Conservation (phyloP, 768 basidiomycete species). For the Infundibulicybe gibba region DNA sequence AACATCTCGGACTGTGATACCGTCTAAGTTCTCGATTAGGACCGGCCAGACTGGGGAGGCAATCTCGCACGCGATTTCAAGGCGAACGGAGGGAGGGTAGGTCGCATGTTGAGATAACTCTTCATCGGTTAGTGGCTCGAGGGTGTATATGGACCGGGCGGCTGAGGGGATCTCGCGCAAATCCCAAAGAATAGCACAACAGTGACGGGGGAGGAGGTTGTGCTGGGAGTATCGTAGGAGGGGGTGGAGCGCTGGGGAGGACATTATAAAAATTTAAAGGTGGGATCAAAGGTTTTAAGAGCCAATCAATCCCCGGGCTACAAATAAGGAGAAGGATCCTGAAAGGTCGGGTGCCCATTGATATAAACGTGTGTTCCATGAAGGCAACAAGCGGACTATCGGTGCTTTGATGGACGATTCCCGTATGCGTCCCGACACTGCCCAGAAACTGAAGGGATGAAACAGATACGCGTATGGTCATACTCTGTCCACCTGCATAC, state of each 20-base stretch:
- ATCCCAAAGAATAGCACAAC: constrained; percentile 44
- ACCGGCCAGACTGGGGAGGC: constrained; percentile 36
- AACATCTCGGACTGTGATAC: constrained; percentile 52
- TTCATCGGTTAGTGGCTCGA: constrained; percentile 20
- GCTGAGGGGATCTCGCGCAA: constrained; percentile 26
- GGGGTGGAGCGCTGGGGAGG: constrained; percentile 25
- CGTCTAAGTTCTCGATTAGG: constrained; percentile 11
- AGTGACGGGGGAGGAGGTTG: constrained; percentile 16
- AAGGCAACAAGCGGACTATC: no score
- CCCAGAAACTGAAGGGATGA: no score
- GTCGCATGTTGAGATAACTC: constrained; percentile 41
- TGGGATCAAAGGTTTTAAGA: no score
- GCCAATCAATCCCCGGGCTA: no score
- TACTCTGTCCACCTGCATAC: no score
- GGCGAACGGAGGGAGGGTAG: constrained; percentile 28
- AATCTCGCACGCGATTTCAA: constrained; percentile 44
- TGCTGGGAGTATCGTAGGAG: constrained; percentile 36
- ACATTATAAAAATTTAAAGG: background rate
- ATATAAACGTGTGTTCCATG: no score
- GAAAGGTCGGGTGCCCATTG: no score
- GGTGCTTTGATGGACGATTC: no score
- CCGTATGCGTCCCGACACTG: no score
- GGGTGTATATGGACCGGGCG: constrained; percentile 19
- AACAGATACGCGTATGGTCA: no score
- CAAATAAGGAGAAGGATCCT: no score